Evolutionary conservation across 805 yeast species (phyloP).

Genomic region (Hanseniaspora taiwanica): DNA sequence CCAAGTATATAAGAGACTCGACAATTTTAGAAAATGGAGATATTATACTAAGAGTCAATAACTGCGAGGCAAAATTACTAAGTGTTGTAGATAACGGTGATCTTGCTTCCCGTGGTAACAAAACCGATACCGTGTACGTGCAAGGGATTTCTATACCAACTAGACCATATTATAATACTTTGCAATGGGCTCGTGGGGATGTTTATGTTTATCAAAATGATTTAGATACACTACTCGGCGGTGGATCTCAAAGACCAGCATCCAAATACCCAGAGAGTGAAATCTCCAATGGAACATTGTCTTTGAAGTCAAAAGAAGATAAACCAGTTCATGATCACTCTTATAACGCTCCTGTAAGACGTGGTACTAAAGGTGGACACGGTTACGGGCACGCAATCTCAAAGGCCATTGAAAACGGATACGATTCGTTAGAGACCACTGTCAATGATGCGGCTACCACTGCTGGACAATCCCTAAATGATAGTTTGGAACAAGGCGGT

Average conservation of each 20-base stretch:
- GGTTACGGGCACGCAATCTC: constrained; percentile 28
- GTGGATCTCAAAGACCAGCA: constrained; percentile 50
- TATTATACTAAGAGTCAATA: constrained; percentile 40
- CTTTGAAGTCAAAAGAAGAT: constrained; percentile 5
- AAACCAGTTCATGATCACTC: constrained; percentile 20
- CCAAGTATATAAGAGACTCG: constrained; percentile 30
- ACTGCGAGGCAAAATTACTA: constrained; percentile 40
- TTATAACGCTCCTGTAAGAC: constrained; percentile 38
- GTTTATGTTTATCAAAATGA: constrained; percentile 48
- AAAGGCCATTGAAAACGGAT: constrained; percentile 37
- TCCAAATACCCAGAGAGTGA: constrained; percentile 47
- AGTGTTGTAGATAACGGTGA: constrained; percentile 34
- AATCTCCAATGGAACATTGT: constrained; percentile 32
- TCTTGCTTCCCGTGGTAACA: constrained; percentile 10
- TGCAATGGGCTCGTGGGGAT: constrained; percentile 80
- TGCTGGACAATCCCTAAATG: constrained; percentile 40
- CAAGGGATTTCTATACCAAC: constrained; percentile 55
- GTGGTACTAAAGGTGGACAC: constrained; percentile 24
- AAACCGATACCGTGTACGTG: constrained; percentile 52
- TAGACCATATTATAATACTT: constrained; percentile 66
- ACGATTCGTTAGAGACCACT: constrained; percentile 40
- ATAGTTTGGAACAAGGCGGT: constrained; percentile 36
- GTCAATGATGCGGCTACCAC: constrained; percentile 45
- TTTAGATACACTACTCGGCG: constrained; percentile 55
- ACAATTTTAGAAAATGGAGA: constrained; percentile 42